Evolutionary conservation across 331 rosid species (phyloP).

Genomic region (Saraca asoca): DNA sequence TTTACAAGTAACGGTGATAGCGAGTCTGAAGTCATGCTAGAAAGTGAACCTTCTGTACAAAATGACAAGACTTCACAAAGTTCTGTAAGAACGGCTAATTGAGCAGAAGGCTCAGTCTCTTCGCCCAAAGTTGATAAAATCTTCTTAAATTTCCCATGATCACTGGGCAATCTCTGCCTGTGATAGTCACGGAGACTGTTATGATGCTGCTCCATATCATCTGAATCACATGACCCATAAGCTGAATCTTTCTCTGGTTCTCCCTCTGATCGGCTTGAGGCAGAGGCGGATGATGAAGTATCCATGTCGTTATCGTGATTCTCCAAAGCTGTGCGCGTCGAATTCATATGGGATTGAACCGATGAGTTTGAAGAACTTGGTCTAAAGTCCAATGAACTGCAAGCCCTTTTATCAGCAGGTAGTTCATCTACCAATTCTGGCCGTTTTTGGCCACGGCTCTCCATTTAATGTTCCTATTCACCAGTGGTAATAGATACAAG

Average conservation of each 20-base stretch:
- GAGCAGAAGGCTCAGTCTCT: conserved; percentile 70
- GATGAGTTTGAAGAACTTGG: conserved; percentile 81
- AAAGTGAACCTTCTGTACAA: conserved; percentile 84
- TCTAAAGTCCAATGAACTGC: conserved; percentile 84
- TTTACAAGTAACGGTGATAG: conserved; percentile 75
- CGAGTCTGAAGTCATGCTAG: conserved; percentile 69
- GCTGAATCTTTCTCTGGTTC: conserved; percentile 84
- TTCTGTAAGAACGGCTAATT: conserved; percentile 68
- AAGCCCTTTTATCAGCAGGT: conserved; percentile 84
- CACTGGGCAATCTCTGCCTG: conserved; percentile 68
- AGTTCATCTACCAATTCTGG: conserved; percentile 74
- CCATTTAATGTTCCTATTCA: conserved; percentile 54
- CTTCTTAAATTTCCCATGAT: conserved; percentile 76
- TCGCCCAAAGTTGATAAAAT: conserved; percentile 68
- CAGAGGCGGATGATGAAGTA: conserved; percentile 87
- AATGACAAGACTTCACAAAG: conserved; percentile 88
- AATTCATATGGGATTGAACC: conserved; percentile 52
- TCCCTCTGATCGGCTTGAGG: conserved; percentile 80
- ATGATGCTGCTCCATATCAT: conserved; percentile 76
- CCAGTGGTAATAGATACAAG: conserved; percentile 27
- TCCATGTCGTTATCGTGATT: conserved; percentile 81
- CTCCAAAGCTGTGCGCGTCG: conserved; percentile 52
- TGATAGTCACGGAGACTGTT: conserved; percentile 66
- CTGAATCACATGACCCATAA: conserved; percentile 93
- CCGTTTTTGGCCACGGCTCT: conserved; percentile 87